Percentiles rank a stretch among this genome's conserved stretches.
Conservation (phyloP, 202 grass and related monocot genomes). For the Bolboschoenoplectus hybrid region DNA sequence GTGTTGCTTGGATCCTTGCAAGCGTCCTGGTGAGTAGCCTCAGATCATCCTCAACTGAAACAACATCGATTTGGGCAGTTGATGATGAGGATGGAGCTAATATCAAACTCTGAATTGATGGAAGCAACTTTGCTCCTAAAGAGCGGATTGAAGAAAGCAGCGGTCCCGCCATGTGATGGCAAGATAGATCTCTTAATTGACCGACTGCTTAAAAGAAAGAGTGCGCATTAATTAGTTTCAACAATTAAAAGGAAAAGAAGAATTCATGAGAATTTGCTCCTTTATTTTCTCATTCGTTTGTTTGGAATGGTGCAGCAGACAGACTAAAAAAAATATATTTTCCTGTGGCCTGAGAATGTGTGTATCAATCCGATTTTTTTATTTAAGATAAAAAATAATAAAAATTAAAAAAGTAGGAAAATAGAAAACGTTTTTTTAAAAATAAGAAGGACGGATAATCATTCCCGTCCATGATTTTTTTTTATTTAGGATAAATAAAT, state of each 20-base stretch:
- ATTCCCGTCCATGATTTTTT: too few species aligned
- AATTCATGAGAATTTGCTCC: too few species aligned
- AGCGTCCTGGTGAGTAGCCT: constrained; percentile 32
- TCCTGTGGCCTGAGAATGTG: too few species aligned
- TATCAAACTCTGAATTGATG: not conserved
- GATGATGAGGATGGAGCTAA: constrained; percentile 9
- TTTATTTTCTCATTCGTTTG: too few species aligned
- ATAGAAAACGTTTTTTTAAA: too few species aligned
- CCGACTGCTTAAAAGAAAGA: not conserved
- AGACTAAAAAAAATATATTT: too few species aligned
- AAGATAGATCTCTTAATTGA: not conserved
- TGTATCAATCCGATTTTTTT: too few species aligned
- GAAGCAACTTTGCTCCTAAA: constrained; percentile 9
- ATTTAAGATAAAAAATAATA: too few species aligned
- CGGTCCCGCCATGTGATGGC: not conserved
- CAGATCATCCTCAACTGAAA: not conserved
- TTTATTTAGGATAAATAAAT: too few species aligned
- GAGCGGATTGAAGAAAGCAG: constrained; percentile 4
- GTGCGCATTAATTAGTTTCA: not conserved
- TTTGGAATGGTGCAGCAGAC: too few species aligned
- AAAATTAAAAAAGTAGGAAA: too few species aligned
- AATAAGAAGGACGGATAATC: too few species aligned
- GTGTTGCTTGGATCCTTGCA: constrained; percentile 35
- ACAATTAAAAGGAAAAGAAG: not conserved
- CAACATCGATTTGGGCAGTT: not conserved